Percentiles rank a stretch among this genome's conserved stretches.
phyloP scores from a whole-genome alignment of 805 yeast genomes.

The Wickerhamomyces kurtzmanii region DNA sequence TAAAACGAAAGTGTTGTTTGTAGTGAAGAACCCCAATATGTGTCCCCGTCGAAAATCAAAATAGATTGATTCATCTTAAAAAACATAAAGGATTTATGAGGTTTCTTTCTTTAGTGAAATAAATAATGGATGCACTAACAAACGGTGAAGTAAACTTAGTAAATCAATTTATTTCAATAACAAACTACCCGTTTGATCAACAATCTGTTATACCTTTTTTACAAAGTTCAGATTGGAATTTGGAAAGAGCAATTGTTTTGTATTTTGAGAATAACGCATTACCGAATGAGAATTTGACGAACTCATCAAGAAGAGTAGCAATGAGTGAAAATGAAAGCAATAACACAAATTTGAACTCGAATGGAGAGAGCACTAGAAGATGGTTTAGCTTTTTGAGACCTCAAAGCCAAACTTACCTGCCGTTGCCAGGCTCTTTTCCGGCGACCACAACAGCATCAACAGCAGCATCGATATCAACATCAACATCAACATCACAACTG shows the following conservation, averaged over 20 bases:
- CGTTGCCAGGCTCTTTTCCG: conserved; percentile 9
- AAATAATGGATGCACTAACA: conserved; percentile 10
- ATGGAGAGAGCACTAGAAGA: too few species aligned
- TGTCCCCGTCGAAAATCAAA: too few species aligned
- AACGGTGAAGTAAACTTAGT: conserved; percentile 5
- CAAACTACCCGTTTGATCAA: conserved; percentile 10
- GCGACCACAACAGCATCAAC: conserved; percentile 4
- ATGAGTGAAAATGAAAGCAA: neutral
- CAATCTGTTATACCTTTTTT: conserved; percentile 12
- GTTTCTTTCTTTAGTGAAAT: neutral
- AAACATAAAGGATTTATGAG: too few species aligned
- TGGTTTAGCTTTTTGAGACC: too few species aligned
- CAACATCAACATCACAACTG: conserved; percentile 11
- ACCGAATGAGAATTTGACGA: conserved; percentile 14
- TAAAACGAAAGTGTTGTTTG: neutral
- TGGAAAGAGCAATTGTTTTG: conserved; percentile 21
- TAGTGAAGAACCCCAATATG: too few species aligned
- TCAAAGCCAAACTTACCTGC: too few species aligned
- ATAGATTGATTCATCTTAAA: too few species aligned
- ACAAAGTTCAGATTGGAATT: conserved; percentile 24
- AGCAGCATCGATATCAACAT: conserved; percentile 3
- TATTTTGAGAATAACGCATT: conserved; percentile 14
- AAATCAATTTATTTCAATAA: conserved; percentile 9
- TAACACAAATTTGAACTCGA: neutral
- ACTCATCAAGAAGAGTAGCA: conserved; percentile 1